Base-by-base conservation (phyloP, 768 basidiomycete genomes). In the Lyophyllum atratum region DNA sequence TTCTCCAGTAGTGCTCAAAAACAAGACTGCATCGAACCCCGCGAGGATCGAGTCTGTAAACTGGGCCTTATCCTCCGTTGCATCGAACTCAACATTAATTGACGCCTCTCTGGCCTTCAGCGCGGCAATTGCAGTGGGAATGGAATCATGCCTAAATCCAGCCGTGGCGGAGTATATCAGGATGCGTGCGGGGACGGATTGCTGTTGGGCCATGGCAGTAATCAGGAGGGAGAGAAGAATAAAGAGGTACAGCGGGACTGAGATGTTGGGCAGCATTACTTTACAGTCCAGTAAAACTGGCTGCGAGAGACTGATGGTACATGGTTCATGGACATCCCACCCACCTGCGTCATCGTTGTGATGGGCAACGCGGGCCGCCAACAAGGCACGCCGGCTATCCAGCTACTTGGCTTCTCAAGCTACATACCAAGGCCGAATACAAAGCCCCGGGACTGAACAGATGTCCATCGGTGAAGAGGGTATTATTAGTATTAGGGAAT, bases 71-170 rank as follows among this genome's bases (percentile, higher is more conserved):
- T 90, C 87, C 65, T 92, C 90, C 2, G 88, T 86, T 54, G 84
- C 77, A 48, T 84, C 82, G 56, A 92, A 89, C 22, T 73, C 49
- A 49, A 85, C 75, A 58, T 82, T 73, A 54, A 85, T 80, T 0
- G 70, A 64, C n/a, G 72, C 55, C 2, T 77, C 78, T 22, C 73
- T 76, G 1, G 73, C 67, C 54, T 79, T 78, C 39, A 92, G 69
- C 0, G 80, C 81, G 42, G 80, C 70, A 25, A 89, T 81, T 3
- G 89, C 88, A 1, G 84, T 82, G 0, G 89, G 89, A 54, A 92
- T 92, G 3, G 85, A 87, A 58, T 90, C 89, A 64, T 92, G 90
- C 56, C 88, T 75, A 68, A 80, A 92, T 4, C 78, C 81, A 6
- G 70, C 66, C 0, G 87, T 90, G 2, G 81, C 81, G 21, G 86